phyloP scores from a whole-genome alignment of 2,329 filamentous ascomycete species.

The Blumeria hordei region DNA sequence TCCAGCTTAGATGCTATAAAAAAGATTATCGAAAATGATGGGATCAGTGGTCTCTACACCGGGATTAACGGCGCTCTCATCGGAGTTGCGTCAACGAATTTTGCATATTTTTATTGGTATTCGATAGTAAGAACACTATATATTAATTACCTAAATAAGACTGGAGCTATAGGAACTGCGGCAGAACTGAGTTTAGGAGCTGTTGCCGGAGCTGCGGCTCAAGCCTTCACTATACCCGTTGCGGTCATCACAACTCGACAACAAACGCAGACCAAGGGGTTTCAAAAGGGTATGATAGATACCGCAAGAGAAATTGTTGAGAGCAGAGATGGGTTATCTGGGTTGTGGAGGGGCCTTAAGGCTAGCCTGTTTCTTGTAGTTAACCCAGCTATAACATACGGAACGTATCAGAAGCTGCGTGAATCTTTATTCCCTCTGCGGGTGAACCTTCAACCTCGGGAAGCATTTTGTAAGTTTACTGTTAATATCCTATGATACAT shows the following conservation, averaged over 20 bases:
- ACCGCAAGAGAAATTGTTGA: constrained; percentile 77
- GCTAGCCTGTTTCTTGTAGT: constrained; percentile 87
- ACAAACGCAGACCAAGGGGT: constrained; percentile 67
- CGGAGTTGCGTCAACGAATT: constrained; percentile 91
- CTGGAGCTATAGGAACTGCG: constrained; percentile 48
- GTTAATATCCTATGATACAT: background rate
- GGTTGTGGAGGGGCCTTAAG: constrained; percentile 86
- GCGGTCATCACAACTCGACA: constrained; percentile 89
- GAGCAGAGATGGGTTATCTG: constrained; percentile 69
- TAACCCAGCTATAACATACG: constrained; percentile 94
- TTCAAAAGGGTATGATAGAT: constrained; percentile 66
- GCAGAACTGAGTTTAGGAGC: constrained; percentile 70
- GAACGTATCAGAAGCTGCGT: constrained; percentile 77
- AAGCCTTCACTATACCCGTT: constrained; percentile 90
- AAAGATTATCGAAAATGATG: constrained; percentile 64
- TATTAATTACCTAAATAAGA: constrained; percentile 30
- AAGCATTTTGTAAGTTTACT: constrained; percentile 61
- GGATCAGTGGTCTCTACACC: constrained; percentile 59
- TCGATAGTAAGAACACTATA: constrained; percentile 69
- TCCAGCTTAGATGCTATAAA: constrained; percentile 73
- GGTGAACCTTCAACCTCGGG: constrained; percentile 50
- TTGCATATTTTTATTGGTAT: constrained; percentile 99
- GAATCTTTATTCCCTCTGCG: constrained; percentile 56
- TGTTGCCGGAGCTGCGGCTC: constrained; percentile 68
- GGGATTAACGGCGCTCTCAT: constrained; percentile 71